These are phyloP conservation scores for Agroathelia rolfsii DNA, from an alignment of 1,284 basidiomycete genomes.

Conservation along the genomic window DNA sequence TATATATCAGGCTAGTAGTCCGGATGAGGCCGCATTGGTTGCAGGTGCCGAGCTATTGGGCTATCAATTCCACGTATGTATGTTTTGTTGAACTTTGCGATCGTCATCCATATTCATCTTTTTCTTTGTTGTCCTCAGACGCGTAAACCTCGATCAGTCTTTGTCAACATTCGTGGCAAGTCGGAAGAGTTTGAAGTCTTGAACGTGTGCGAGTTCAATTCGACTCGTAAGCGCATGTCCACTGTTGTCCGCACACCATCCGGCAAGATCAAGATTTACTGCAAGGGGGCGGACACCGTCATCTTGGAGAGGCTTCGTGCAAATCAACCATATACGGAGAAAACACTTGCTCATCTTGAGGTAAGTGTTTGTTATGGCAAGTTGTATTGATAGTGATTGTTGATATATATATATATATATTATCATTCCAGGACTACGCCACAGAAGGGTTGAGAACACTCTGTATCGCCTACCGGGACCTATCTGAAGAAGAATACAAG, in stretches of 20 bases:
- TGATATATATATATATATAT: no score
- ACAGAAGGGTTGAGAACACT: slow-evolving; percentile 94
- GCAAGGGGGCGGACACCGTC: slow-evolving; percentile 97
- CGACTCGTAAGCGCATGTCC: slow-evolving; percentile 96
- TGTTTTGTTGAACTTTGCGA: slow-evolving; percentile 3
- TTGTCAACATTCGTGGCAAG: slow-evolving; percentile 71
- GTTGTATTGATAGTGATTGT: no score
- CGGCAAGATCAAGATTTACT: slow-evolving; percentile 90
- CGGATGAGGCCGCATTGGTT: slow-evolving; percentile 95
- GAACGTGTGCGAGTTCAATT: slow-evolving; percentile 99
- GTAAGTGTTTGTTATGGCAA: slow-evolving; percentile 40
- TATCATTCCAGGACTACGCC: slow-evolving; percentile 72
- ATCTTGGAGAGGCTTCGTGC: slow-evolving; percentile 82
- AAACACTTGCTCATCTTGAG: slow-evolving; percentile 86
- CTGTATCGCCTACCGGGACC: slow-evolving; percentile 91
- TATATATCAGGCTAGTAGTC: slow-evolving; percentile 92
- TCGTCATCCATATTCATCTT: slow-evolving; percentile 3
- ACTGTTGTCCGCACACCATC: slow-evolving; percentile 83
- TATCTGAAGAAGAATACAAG: slow-evolving; percentile 83
- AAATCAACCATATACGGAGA: slow-evolving; percentile 79
- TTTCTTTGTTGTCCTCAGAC: slow-evolving; percentile 39
- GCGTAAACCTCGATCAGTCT: slow-evolving; percentile 93
- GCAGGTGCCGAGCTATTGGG: slow-evolving; percentile 89
- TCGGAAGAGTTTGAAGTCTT: slow-evolving; percentile 83
- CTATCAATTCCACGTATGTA: slow-evolving; percentile 84